These are phyloP conservation scores for Colletotrichum limetticola DNA, from an alignment of 2,329 filamentous ascomycete genomes.

Conservation along the genomic window DNA sequence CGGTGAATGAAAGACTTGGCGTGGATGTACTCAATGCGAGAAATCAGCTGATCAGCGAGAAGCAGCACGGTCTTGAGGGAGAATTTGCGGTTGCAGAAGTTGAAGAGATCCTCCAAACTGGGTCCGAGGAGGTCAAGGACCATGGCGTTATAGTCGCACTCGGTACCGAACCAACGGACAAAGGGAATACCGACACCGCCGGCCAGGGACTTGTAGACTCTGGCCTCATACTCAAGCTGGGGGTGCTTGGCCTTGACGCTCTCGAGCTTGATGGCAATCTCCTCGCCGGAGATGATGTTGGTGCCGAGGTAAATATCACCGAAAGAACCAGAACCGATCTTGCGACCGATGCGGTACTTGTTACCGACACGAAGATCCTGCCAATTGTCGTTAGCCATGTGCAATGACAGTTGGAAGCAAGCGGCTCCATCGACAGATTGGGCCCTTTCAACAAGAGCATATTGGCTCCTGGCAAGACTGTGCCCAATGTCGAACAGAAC, in stretches of 20 bases:
- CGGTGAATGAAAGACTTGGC: conserved; percentile 99
- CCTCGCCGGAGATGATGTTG: conserved; percentile 99
- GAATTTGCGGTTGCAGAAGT: conserved; percentile 99
- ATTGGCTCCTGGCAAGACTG: neutral
- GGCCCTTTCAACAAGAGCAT: neutral
- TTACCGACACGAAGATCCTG: conserved; percentile 99
- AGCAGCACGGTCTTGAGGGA: conserved; percentile 98
- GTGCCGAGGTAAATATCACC: conserved; percentile 99
- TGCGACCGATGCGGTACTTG: conserved; percentile 99
- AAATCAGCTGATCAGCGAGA: conserved; percentile 97
- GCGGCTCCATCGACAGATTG: neutral
- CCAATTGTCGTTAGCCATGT: conserved; percentile 34
- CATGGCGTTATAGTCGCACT: conserved; percentile 99
- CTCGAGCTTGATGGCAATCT: conserved; percentile 99
- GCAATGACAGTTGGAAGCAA: neutral
- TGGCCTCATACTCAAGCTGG: conserved; percentile 97
- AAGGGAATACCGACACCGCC: conserved; percentile 98
- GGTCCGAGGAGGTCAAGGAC: conserved; percentile 96
- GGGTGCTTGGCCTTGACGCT: conserved; percentile 99
- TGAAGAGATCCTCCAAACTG: conserved; percentile 97
- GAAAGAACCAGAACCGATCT: conserved; percentile 97
- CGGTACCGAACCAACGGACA: conserved; percentile 98
- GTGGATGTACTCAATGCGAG: conserved; percentile 99
- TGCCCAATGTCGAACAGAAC: neutral
- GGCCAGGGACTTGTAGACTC: conserved; percentile 89